Percentiles rank a stretch among this genome's conserved stretches.
phyloP scores from a whole-genome alignment of 225 moss, liverwort and hornwort species.

The Pseudisothecium myosuroides region DNA sequence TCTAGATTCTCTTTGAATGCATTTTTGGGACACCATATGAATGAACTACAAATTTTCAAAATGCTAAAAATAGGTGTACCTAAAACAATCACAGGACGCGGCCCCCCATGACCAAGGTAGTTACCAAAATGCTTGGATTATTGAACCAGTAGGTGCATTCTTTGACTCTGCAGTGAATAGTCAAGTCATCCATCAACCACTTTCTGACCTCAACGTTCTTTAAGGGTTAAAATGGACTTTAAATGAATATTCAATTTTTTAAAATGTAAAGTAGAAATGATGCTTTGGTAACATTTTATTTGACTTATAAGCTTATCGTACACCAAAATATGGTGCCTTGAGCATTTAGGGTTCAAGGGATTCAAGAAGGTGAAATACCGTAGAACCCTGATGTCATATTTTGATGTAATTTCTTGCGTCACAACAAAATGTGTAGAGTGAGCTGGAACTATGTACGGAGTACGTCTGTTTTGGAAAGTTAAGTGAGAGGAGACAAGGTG shows the following conservation, averaged over 20 bases:
- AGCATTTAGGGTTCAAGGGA: neutral
- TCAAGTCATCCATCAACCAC: too few species aligned
- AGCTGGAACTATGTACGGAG: neutral
- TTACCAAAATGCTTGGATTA: too few species aligned
- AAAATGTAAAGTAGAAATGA: neutral
- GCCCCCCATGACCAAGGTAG: too few species aligned
- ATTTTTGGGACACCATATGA: too few species aligned
- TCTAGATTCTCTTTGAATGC: too few species aligned
- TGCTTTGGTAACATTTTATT: neutral
- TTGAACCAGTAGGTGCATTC: too few species aligned
- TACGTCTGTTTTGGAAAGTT: too few species aligned
- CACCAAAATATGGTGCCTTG: neutral
- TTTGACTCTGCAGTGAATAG: too few species aligned
- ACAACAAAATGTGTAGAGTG: neutral
- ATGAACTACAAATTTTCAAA: too few species aligned
- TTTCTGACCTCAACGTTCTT: too few species aligned
- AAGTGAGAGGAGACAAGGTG: neutral
- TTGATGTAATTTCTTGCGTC: neutral
- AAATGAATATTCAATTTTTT: neutral
- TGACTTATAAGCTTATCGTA: neutral
- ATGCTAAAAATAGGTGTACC: too few species aligned
- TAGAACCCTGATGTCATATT: neutral
- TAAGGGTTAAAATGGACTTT: neutral
- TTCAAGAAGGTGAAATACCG: neutral
- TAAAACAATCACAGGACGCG: too few species aligned